A percentile compares a stretch with the other conserved stretches of the same genome.
Conservation (phyloP, 2,329 filamentous ascomycete genomes). For the Penicillium sp. region DNA sequence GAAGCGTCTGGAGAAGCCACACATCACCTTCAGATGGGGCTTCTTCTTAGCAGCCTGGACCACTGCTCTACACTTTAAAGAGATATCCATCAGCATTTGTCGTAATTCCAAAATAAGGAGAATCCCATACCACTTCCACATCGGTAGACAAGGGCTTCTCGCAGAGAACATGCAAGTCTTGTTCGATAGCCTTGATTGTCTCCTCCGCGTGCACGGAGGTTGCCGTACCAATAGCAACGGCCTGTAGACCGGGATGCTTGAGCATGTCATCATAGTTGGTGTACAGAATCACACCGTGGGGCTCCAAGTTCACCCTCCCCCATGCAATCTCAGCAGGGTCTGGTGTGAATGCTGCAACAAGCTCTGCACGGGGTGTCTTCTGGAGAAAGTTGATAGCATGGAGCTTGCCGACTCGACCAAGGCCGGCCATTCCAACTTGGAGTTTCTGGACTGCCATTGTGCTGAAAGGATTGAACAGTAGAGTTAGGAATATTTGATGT, state of each 20-base stretch:
- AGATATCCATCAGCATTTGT: not conserved
- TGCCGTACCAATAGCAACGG: slow-evolving; percentile 54
- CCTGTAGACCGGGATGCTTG: slow-evolving; percentile 52
- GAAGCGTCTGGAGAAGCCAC: slow-evolving; percentile 65
- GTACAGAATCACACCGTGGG: slow-evolving; percentile 53
- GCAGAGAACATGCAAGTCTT: slow-evolving; percentile 54
- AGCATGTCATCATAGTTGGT: slow-evolving; percentile 55
- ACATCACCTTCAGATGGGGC: slow-evolving; percentile 63
- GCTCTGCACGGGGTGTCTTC: slow-evolving; percentile 46
- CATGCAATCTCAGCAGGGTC: slow-evolving; percentile 46
- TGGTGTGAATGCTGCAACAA: slow-evolving; percentile 49
- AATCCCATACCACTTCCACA: slow-evolving; percentile 53
- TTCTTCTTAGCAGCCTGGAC: slow-evolving; percentile 54
- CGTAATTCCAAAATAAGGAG: not conserved
- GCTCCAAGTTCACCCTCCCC: slow-evolving; percentile 50
- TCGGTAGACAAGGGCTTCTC: slow-evolving; percentile 55
- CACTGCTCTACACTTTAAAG: slow-evolving; percentile 55
- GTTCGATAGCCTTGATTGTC: slow-evolving; percentile 54
- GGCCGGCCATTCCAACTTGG: slow-evolving; percentile 47
- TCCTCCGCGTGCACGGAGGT: slow-evolving; percentile 57
- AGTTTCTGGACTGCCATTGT: slow-evolving; percentile 33
- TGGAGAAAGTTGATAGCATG: slow-evolving; percentile 49
- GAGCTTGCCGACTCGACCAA: slow-evolving; percentile 49
- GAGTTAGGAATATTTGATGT: not conserved
- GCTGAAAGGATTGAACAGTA: not conserved